Evolutionary conservation across 2,329 filamentous ascomycete genomes (phyloP).

Genomic region (Emergomyces pasteurianus): DNA sequence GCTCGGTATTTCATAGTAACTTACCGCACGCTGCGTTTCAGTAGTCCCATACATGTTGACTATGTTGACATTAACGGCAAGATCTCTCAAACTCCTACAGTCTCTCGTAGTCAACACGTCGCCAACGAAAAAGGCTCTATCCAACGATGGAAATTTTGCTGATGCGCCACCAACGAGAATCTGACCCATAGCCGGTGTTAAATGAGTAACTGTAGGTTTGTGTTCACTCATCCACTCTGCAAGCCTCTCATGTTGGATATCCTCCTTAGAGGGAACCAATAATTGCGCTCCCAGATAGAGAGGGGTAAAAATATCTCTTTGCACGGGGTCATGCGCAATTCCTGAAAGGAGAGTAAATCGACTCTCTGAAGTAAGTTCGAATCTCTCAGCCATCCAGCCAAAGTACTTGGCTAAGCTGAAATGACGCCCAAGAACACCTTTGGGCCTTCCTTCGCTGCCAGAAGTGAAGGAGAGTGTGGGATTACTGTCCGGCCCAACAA

Average conservation of each 20-base stretch:
- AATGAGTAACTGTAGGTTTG: conserved; percentile 65
- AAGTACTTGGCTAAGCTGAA: conserved; percentile 80
- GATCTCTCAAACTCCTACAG: conserved; percentile 59
- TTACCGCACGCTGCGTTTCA: conserved; percentile 70
- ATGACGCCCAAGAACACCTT: conserved; percentile 79
- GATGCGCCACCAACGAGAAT: conserved; percentile 78
- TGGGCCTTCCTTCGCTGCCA: conserved; percentile 65
- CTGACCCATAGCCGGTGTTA: conserved; percentile 94
- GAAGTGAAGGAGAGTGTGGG: conserved; percentile 65
- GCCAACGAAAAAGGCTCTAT: conserved; percentile 79
- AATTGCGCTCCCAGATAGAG: conserved; percentile 74
- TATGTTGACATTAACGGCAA: conserved; percentile 64
- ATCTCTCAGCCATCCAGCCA: conserved; percentile 82
- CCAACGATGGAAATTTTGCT: conserved; percentile 63
- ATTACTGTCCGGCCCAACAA: conserved; percentile 76
- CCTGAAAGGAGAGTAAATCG: conserved; percentile 75
- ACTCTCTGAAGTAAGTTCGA: conserved; percentile 59
- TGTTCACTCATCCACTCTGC: conserved; percentile 78
- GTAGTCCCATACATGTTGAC: conserved; percentile 85
- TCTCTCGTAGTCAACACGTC: conserved; percentile 80
- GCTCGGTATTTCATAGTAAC: conserved; percentile 65
- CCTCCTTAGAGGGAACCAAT: conserved; percentile 65
- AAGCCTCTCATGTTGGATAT: conserved; percentile 75
- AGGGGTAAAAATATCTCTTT: conserved; percentile 72
- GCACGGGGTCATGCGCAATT: conserved; percentile 53